These are phyloP conservation scores for Vitis vinifera DNA, from an alignment of 164 flowering plant species.

Conservation along the genomic window DNA sequence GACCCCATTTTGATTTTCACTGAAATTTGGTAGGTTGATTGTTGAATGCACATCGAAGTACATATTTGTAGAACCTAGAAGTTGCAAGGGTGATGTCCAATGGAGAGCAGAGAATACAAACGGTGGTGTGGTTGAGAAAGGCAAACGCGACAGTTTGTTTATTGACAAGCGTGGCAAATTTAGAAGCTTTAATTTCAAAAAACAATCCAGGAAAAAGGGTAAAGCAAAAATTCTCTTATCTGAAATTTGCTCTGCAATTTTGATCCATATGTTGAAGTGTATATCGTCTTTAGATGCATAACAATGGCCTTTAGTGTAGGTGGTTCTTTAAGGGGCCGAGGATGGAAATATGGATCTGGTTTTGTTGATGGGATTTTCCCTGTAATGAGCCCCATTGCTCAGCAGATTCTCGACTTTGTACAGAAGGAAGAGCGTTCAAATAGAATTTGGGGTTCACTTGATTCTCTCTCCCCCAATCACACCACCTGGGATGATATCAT, in stretches of 20 bases:
- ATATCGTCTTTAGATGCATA: not conserved
- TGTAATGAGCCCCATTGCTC: conserved; percentile 71
- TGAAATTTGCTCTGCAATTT: not conserved
- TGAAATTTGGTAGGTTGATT: conserved; percentile 38
- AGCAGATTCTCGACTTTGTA: conserved; percentile 47
- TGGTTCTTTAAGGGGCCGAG: conserved; percentile 78
- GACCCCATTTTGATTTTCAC: not conserved
- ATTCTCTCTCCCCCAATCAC: conserved; percentile 54
- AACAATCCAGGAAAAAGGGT: conserved; percentile 69
- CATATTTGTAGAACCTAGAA: conserved; percentile 28
- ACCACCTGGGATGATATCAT: conserved; percentile 83
- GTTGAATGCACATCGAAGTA: conserved; percentile 18
- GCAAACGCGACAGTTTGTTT: conserved; percentile 44
- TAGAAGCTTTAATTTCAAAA: conserved; percentile 57
- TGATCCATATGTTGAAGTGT: not conserved
- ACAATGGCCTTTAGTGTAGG: conserved; percentile 30
- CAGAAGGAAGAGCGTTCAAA: conserved; percentile 38
- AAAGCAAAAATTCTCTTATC: not conserved
- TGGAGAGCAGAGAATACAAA: conserved; percentile 28
- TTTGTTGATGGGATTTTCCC: conserved; percentile 94
- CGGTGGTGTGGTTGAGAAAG: conserved; percentile 30
- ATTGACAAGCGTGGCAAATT: conserved; percentile 63
- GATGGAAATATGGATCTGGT: conserved; percentile 95
- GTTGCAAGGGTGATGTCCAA: conserved; percentile 18
- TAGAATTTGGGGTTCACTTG: conserved; percentile 49